Evolutionary conservation across 805 yeast species (phyloP).

Genomic region (Yarrowia sp.): DNA sequence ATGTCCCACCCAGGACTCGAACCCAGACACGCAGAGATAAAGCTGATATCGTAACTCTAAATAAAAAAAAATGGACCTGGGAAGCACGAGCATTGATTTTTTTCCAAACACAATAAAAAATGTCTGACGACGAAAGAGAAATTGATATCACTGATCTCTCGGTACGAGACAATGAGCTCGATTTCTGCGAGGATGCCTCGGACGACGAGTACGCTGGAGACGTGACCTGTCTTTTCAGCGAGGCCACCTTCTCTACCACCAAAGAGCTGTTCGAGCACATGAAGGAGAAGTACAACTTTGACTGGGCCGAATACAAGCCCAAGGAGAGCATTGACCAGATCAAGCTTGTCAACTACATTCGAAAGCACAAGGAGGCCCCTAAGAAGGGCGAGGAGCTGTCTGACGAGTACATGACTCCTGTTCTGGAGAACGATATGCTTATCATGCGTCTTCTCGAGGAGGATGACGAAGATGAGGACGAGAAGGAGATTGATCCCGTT

Average conservation of each 20-base stretch:
- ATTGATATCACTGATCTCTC: conserved; percentile 44
- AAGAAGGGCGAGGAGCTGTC: conserved; percentile 38
- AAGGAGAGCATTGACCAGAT: conserved; percentile 46
- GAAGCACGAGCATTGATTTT: too few species aligned
- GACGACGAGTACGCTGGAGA: conserved; percentile 44
- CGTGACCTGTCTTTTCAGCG: conserved; percentile 43
- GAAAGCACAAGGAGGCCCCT: conserved; percentile 41
- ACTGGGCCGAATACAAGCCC: conserved; percentile 41
- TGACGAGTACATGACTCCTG: conserved; percentile 45
- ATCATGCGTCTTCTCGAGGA: conserved; percentile 45
- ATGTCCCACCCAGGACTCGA: background rate
- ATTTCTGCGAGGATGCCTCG: conserved; percentile 45
- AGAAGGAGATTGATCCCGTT: conserved; percentile 45
- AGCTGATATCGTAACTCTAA: conserved; percentile 27
- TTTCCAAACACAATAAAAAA: background rate
- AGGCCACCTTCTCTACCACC: conserved; percentile 40
- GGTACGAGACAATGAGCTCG: conserved; percentile 44
- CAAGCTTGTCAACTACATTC: conserved; percentile 46
- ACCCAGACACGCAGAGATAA: conserved; percentile 9
- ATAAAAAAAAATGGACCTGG: conserved; percentile 16
- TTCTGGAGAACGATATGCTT: conserved; percentile 45
- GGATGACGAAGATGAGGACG: conserved; percentile 41
- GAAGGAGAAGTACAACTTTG: conserved; percentile 43
- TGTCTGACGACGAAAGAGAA: conserved; percentile 38
- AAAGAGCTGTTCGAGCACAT: conserved; percentile 44